These are phyloP conservation scores for Fraxinus ornus DNA, from an alignment of 305 asterid genomes.

Conservation along the genomic window DNA sequence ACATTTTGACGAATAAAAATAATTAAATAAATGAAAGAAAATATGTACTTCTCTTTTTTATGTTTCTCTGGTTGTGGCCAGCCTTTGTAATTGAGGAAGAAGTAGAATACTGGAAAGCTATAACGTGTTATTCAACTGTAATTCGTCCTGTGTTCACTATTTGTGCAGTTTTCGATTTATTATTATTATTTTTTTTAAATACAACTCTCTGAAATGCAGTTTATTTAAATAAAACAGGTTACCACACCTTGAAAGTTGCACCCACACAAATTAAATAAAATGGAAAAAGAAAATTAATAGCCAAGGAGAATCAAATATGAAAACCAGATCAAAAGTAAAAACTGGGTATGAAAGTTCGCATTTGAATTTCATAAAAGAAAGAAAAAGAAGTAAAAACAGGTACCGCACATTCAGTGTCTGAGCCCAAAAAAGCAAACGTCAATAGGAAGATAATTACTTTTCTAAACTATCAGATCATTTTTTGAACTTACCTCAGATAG, in stretches of 20 bases:
- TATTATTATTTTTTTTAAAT: too few relatives aligned
- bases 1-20: too few relatives aligned
- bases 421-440: not conserved
- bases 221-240: not conserved
- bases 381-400: not conserved
- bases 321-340: not conserved
- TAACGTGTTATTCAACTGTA: not conserved
- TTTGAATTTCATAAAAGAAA: not conserved
- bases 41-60: too few relatives aligned
- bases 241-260: not conserved
- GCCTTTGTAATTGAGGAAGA: too few relatives aligned
- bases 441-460: not conserved
- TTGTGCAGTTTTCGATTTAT: not conserved
- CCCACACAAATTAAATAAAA: not conserved
- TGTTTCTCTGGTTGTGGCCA: too few relatives aligned
- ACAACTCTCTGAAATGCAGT: not conserved
- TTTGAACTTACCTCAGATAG: not conserved
- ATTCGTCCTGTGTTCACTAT: not conserved
- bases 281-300: not conserved
- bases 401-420: constrained; percentile 13
- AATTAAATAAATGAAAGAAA: too few relatives aligned
- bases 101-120: too few relatives aligned
- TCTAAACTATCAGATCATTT: not conserved
- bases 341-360: not conserved
- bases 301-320: not conserved